Evolutionary conservation across 1,284 basidiomycete genomes (phyloP), one percentile per base, ranked within the genome.

Genomic region (Phylloboletellus chloephorus): DNA sequence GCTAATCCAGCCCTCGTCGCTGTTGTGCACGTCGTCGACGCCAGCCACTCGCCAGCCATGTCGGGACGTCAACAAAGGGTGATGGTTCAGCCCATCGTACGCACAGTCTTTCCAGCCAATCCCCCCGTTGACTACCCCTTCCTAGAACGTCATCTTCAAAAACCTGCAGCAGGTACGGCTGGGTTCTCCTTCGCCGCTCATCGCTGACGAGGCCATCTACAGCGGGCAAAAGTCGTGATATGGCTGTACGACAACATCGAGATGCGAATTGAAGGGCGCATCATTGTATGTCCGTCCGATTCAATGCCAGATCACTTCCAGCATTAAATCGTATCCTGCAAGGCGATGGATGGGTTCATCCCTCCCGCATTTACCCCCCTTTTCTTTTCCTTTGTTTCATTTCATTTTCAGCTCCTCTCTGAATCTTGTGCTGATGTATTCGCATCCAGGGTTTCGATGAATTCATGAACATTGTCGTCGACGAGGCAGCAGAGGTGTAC

Each of bases 381-480:
- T 16, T 30, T 20, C 30, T 31, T 37, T 11, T 11, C 20, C 34
- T 21, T 19, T 31, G 9, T 36, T 43, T 44, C 10, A n/a, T n/a
- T n/a, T n/a, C 2, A 15, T 32, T 39, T 26, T 39, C 16, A 38
- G 26, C n/a, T 9, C 32, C 37, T n/a, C n/a, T 13, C 34, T 25
- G 28, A 41, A 25, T 15, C 36, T 31, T 26, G 31, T 36, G 37
- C 49, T 51, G 43, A 51, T 30, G 5, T n/a, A 16, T 30, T 39
- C 36, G 45, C 30, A 23, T 41, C 31, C 49, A 96, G 95, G 96
- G 96, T 16, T 98, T 98, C 59, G 96, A 99, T 64, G 96, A 99
- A 67, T 99, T 98, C 67, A 99, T 99, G 96, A 99, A 99, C 63
- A 72, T 99, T 15, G 91, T 97, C 16, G 71, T 97, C n/a, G 93